phyloP scores from a whole-genome alignment of 768 basidiomycete species.

The Cubamyces sp. region DNA sequence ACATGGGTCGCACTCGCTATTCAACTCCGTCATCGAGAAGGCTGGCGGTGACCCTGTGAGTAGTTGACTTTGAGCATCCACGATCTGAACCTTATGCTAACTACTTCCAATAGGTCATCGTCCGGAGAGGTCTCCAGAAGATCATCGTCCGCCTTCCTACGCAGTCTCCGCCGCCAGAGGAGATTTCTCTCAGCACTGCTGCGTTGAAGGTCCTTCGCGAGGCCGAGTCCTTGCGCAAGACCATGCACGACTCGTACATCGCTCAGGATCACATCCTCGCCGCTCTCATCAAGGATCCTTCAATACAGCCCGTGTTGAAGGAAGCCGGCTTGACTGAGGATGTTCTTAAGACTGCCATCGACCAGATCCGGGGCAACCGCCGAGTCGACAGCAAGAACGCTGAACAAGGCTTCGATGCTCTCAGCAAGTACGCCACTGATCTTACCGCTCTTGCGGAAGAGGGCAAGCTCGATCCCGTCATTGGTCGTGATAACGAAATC shows the following conservation, averaged over 20 bases:
- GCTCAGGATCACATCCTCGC: slow-evolving; percentile 92
- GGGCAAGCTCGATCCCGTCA: slow-evolving; percentile 95
- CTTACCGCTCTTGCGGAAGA: slow-evolving; percentile 86
- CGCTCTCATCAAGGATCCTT: slow-evolving; percentile 76
- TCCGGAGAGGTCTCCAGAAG: slow-evolving; percentile 76
- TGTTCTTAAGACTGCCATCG: slow-evolving; percentile 73
- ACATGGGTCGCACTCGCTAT: slow-evolving; percentile 55
- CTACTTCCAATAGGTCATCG: slow-evolving; percentile 43
- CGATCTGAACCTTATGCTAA: neutral
- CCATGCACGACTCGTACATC: slow-evolving; percentile 88
- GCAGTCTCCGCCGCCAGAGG: slow-evolving; percentile 86
- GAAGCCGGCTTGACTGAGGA: slow-evolving; percentile 75
- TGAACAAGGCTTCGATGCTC: slow-evolving; percentile 91
- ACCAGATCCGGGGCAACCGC: slow-evolving; percentile 81
- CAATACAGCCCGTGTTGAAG: slow-evolving; percentile 71
- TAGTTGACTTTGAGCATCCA: slow-evolving; percentile 12
- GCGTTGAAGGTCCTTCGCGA: slow-evolving; percentile 69
- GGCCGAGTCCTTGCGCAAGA: slow-evolving; percentile 78
- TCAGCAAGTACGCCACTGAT: slow-evolving; percentile 87
- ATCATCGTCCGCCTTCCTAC: slow-evolving; percentile 80
- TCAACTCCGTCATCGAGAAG: slow-evolving; percentile 76
- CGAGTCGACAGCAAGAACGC: slow-evolving; percentile 85
- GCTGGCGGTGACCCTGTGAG: slow-evolving; percentile 86
- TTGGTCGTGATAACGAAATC: slow-evolving; percentile 92
- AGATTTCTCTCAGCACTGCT: slow-evolving; percentile 62